Base-by-base conservation (phyloP, 164 flowering plant genomes). In the Aristolochia fimbriata region DNA sequence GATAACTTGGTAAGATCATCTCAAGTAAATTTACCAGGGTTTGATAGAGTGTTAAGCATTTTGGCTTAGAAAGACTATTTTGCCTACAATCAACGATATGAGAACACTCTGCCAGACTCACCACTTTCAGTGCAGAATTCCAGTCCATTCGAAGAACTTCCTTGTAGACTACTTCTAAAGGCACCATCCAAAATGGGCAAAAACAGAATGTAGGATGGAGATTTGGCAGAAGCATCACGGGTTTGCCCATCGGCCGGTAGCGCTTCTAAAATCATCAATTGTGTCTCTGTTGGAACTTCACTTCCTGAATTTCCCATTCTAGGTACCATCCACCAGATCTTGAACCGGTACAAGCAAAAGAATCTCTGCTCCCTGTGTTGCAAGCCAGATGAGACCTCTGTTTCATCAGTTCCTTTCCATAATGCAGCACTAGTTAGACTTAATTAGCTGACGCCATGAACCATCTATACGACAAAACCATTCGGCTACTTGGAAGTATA, bases 291-390 rank as follows among this genome's bases (percentile, higher is more conserved):
- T 11, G 92, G 92, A 66, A 86, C 60, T 57, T 83, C 87, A 12
- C 76, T 76, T 57, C 79, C 88, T 2, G 77, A 73, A 47, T 65
- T 71, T 37, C 88, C 88, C 57, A 82, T 51, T 59, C 82, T 57
- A 4, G 81, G 88, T 55, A 78, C 68, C 92, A 85, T 83, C 92
- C 88, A 83, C 78, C 78, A 85, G 15, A 85, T n/a, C 48, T 81
- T 85, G 57, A 81, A 85, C 49, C 88, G 79, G 79, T 69, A 74
- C 47, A 60, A 66, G 15, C 19, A 63, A 22, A 21, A 54, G 15
- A 59, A 6, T 21, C 37, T 20, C 6, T 14, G n/a, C 13, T 51
- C 56, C 56, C 56, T 52, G 56, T 6, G 15, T 22, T 23, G 23
- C 2, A 16, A 52, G 23, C 5, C 4, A 3, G 23, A 2, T 7